Evolutionary conservation across 331 rosid species (phyloP), one percentile per base, ranked within the genome.

Genomic region (Acacia concinna): DNA sequence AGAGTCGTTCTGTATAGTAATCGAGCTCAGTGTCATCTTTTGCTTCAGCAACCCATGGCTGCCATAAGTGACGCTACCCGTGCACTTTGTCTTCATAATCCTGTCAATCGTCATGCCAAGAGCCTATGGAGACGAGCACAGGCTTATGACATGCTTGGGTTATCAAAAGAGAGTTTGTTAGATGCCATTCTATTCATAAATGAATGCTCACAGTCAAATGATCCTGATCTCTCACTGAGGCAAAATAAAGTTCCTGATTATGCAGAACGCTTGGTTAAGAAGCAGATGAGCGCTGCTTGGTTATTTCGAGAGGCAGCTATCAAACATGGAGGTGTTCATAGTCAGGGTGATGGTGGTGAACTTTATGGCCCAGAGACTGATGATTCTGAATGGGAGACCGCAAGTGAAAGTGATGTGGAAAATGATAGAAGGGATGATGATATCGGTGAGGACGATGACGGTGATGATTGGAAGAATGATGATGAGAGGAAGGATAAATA

Each of bases 51-150:
- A 77, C 99, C 99, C 34, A 79, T 96, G 87, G 87, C 93, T 77
- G 99, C 99, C 81, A 96, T 91, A 73, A 88, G 97, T 76, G 99
- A 96, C 87, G 98, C 99, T 68, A 96, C 99, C 18, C 87, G 92
- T 40, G 98, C 99, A 69, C 94, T 96, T 3, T 90, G 97, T 84
- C 99, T 96, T 75, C 98, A 96, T 87, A 91, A 81, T 82, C 98
- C 98, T 35, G 91, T 89, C 66, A 93, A 96, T 81, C 97, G 97
- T 34, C 99, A 96, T 73, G 99, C 99, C 78, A 96, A 96, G 87
- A 93, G 98, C 79, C 94, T 96, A 6, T 96, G 99, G 99, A 93
- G 99, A 84, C 89, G 98, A 88, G 98, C 99, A 68, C 99, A 96
- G 84, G 98, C 99, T 46, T 93, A 96, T 46, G 99, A 96, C 87